phyloP scores from a whole-genome alignment of 305 asterid species.

The Fraxinus paxiana region DNA sequence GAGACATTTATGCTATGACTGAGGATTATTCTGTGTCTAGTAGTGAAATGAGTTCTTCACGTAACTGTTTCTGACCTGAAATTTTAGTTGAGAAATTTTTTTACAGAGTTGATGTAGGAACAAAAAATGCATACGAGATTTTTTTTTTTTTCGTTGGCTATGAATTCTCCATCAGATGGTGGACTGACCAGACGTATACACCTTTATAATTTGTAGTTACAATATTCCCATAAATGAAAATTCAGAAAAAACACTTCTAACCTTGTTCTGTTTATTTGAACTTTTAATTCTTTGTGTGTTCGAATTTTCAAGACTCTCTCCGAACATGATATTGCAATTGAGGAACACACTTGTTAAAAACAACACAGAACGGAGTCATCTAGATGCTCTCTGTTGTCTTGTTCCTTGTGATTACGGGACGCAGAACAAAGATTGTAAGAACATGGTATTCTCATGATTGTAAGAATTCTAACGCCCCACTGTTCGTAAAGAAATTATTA shows the following conservation, averaged over 20 bases:
- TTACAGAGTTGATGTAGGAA: background rate
- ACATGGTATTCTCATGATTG: background rate
- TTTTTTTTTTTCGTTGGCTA: background rate
- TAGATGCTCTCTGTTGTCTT: background rate
- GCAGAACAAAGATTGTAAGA: background rate
- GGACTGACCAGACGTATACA: background rate
- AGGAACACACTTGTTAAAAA: too few species aligned
- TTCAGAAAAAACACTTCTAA: background rate
- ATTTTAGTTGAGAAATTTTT: background rate
- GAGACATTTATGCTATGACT: constrained; percentile 21
- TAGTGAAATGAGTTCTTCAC: constrained; percentile 28
- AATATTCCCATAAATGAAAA: background rate
- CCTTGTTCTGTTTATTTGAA: background rate
- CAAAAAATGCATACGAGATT: background rate
- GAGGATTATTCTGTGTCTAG: constrained; percentile 43
- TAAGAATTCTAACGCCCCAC: background rate
- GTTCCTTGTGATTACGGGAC: background rate
- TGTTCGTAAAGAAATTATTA: background rate
- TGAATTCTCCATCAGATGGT: background rate
- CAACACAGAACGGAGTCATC: background rate
- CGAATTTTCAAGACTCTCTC: background rate
- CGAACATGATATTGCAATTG: background rate
- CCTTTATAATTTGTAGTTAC: background rate
- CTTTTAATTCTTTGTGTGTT: background rate
- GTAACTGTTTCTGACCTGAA: background rate